Base-by-base conservation (phyloP, 2,329 filamentous ascomycete genomes). In the Lachnellula suecica region DNA sequence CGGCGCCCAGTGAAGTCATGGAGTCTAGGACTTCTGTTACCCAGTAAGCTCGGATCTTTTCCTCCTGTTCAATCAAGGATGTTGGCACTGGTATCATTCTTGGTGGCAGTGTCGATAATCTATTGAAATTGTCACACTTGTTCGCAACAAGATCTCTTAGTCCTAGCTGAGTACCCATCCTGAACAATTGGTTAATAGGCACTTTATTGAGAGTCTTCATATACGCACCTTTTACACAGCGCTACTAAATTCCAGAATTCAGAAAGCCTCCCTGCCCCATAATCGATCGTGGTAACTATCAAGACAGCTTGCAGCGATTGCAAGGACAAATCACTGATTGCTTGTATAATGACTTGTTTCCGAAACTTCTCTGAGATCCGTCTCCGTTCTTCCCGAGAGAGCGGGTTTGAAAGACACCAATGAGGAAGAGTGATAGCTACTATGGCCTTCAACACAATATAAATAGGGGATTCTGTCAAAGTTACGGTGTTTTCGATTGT, bases 11-110 rank as follows among this genome's bases (percentile, higher is more conserved):
- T 4, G 65, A 66, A 1, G 67, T 68, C 19, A 68, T 64, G 24
- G 63, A 63, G 45, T 71, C 68, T 3, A 71, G 60, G 17, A 70
- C 65, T 59, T 70, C 66, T 4, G 63, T 67, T 68, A 70, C 70
- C 68, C 69, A 70, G 50, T 68, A 70, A 24, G 68, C 68, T 51
- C 69, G 60, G 17, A 70, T 67, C 27, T 61, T 59, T 50, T 70
- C 69, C 57, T 71, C 68, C 25, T 63, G 62, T 23, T 69, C 65
- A 15, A 70, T 64, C 2, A 68, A 52, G 1, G 66, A 65, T 13
- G 59, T 58, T 9, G 66, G 66, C 20, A 59, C 23, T 22, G 54
- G 25, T 19, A 61, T 52, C 54, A 62, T 67, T 13, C 64, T 60
- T 13, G 63, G 64, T 17, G 65, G 61, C 4, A 65, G 44, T 9